Conservation (phyloP, 768 basidiomycete species). For the Daedaleopsis nitida region DNA sequence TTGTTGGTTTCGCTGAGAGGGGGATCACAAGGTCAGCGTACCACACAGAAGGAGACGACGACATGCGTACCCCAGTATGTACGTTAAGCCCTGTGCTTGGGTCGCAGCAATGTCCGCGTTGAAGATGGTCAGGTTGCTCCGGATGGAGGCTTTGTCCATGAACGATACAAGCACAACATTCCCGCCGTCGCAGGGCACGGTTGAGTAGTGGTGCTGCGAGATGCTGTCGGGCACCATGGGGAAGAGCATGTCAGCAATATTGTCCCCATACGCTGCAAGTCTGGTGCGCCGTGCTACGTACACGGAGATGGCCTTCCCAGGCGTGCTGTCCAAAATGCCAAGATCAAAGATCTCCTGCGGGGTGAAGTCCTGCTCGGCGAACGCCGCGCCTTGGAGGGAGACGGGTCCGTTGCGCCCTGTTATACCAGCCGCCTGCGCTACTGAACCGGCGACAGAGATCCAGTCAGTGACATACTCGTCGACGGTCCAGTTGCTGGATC, state of each 20-base stretch:
- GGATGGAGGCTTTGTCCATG: constrained; percentile 62
- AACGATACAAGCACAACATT: constrained; percentile 60
- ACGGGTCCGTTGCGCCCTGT: constrained; percentile 19
- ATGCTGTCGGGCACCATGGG: constrained; percentile 22
- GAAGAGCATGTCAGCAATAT: background rate
- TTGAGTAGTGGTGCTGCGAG: constrained; percentile 56
- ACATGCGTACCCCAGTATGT: constrained; percentile 51
- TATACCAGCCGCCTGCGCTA: constrained; percentile 27
- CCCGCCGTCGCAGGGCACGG: constrained; percentile 58
- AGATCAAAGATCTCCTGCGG: constrained; percentile 58
- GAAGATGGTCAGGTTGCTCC: constrained; percentile 41
- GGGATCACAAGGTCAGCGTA: background rate
- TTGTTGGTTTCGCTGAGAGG: constrained; percentile 35
- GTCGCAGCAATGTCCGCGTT: constrained; percentile 39
- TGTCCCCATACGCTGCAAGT: background rate
- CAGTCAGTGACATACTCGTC: constrained; percentile 34
- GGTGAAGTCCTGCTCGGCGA: constrained; percentile 46
- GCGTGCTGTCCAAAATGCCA: constrained; percentile 48
- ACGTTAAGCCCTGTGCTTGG: constrained; percentile 47
- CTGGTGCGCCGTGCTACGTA: constrained; percentile 34
- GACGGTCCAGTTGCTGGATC: constrained; percentile 30
- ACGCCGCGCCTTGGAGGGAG: constrained; percentile 28
- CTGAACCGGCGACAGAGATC: constrained; percentile 27
- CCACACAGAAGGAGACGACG: background rate
- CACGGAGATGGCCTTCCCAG: constrained; percentile 56